phyloP scores from a whole-genome alignment of 164 flowering plant species.

The Brasenia schreberi region DNA sequence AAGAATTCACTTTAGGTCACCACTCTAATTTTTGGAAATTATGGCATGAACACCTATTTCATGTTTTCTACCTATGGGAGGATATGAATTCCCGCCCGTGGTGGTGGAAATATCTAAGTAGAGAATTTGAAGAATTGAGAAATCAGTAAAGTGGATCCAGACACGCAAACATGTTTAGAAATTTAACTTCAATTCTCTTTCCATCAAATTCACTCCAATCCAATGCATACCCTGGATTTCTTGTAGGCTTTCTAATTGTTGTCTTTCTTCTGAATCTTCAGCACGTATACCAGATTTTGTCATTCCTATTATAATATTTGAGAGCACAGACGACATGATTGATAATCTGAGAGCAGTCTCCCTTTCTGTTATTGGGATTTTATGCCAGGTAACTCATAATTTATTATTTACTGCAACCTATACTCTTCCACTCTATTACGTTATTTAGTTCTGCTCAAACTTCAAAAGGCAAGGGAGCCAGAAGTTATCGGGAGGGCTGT shows the following conservation, averaged over 20 bases:
- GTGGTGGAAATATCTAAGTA: no score
- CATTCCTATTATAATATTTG: slow-evolving; percentile 20
- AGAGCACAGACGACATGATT: slow-evolving; percentile 16
- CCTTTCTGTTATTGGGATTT: slow-evolving; percentile 30
- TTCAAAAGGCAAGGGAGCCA: slow-evolving; percentile 23
- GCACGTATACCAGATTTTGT: slow-evolving; percentile 25
- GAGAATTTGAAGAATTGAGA: no score
- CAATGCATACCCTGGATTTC: no score
- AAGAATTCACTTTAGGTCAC: no score
- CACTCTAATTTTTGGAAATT: no score
- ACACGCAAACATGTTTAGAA: no score
- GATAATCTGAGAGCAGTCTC: slow-evolving; percentile 29
- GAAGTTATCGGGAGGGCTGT: slow-evolving; percentile 29
- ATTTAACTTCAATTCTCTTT: no score
- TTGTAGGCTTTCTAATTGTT: not conserved
- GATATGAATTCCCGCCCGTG: no score
- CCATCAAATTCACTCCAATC: no score
- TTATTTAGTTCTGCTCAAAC: not conserved
- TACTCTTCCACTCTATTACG: not conserved
- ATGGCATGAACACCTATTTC: no score
- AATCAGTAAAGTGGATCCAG: no score
- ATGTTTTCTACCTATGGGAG: no score
- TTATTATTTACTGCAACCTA: not conserved
- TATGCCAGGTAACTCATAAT: slow-evolving; percentile 26
- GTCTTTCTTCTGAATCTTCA: slow-evolving; percentile 7